Evolutionary conservation across 345 rosid genomes (phyloP).

Genomic region (Cardiospermum halicacabum): DNA sequence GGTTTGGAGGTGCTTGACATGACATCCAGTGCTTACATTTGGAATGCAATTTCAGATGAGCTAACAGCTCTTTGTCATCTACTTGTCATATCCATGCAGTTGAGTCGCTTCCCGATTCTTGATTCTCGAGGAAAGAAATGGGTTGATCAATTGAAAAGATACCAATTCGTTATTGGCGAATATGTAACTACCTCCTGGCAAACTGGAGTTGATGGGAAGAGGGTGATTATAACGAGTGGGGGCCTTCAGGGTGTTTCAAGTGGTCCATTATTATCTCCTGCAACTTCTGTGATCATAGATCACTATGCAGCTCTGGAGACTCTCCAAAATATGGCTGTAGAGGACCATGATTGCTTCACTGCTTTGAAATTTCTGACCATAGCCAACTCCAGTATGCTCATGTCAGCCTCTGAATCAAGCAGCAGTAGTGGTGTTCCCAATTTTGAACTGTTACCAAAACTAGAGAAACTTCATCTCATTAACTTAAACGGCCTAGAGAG

Average conservation of each 20-base stretch:
- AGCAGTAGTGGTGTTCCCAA: background rate
- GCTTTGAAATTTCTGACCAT: conserved; percentile 21
- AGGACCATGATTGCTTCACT: conserved; percentile 17
- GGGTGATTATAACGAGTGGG: conserved; percentile 23
- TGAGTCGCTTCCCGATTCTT: conserved; percentile 20
- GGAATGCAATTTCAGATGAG: conserved; percentile 26
- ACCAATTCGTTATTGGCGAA: conserved; percentile 24
- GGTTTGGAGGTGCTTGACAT: conserved; percentile 39
- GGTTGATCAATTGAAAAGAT: conserved; percentile 20
- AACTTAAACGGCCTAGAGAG: background rate
- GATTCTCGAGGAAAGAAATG: conserved; percentile 18
- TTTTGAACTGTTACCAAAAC: background rate
- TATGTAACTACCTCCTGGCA: conserved; percentile 21
- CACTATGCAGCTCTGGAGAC: conserved; percentile 24
- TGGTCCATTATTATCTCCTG: conserved; percentile 19
- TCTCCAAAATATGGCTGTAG: conserved; percentile 23
- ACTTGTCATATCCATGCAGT: conserved; percentile 16
- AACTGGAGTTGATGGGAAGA: conserved; percentile 19
- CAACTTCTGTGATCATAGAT: conserved; percentile 23
- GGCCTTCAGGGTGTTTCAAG: conserved; percentile 23
- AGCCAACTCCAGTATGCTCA: conserved; percentile 8
- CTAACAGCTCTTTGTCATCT: conserved; percentile 15
- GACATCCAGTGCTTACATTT: conserved; percentile 33
- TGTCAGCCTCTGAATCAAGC: no score
- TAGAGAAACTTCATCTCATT: background rate